A percentile compares a stretch with the other conserved stretches of the same genome.
Conservation (phyloP, 1,284 basidiomycete species). For the Moniliophthora roreri region DNA sequence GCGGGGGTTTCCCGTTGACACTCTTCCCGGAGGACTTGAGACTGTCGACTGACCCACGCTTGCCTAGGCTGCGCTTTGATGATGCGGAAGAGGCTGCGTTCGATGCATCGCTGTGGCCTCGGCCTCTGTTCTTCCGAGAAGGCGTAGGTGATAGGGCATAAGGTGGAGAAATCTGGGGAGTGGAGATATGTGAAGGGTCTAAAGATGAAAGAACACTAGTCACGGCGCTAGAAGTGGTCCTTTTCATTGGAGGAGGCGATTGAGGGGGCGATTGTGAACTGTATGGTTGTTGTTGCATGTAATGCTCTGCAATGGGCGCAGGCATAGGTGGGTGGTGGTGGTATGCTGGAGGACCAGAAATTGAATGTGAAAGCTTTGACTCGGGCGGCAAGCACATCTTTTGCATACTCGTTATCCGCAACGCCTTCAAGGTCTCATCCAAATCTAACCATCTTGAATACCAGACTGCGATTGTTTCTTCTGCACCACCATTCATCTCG, state of each 20-base stretch:
- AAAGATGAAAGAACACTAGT: not conserved
- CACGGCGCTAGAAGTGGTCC: not conserved
- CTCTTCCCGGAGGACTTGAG: slow-evolving; percentile 6
- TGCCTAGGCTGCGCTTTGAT: slow-evolving; percentile 1
- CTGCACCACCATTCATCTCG: slow-evolving; percentile 62
- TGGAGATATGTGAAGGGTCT: not conserved
- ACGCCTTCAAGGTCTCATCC: slow-evolving; percentile 42
- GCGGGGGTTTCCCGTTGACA: slow-evolving; percentile 6
- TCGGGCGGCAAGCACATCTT: slow-evolving; percentile 25
- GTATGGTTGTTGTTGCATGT: not conserved
- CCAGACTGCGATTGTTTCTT: slow-evolving; percentile 72
- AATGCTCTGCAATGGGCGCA: not conserved
- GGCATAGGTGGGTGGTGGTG: not conserved
- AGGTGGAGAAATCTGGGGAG: slow-evolving; percentile 6
- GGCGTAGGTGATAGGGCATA: slow-evolving; percentile 9
- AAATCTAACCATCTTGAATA: slow-evolving; percentile 62
- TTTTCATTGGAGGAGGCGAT: not conserved
- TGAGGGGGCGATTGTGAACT: slow-evolving; percentile 18
- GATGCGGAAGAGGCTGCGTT: slow-evolving; percentile 1
- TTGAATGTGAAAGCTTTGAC: too few species aligned
- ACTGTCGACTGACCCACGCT: slow-evolving; percentile 9
- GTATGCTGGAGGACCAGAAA: not conserved
- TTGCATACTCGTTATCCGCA: slow-evolving; percentile 41
- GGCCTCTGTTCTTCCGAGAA: slow-evolving; percentile 7
- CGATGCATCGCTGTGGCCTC: slow-evolving; percentile 11